Evolutionary conservation across 768 basidiomycete species (phyloP).

Genomic region (Lentinula sp.): DNA sequence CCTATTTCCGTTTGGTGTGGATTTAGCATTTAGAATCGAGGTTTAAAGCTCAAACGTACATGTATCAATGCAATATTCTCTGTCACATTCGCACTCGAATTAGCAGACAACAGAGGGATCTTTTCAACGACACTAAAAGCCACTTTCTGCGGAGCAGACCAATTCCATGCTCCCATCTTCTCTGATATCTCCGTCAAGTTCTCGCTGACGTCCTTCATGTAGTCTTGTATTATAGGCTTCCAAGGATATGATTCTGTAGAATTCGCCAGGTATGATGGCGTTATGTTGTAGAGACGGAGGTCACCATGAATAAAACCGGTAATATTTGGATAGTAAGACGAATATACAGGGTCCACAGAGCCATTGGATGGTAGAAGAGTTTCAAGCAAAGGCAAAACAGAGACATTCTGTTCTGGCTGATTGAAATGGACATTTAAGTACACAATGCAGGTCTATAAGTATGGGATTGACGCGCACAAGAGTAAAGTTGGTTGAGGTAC

Average conservation of each 20-base stretch:
- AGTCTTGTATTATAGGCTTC: constrained; percentile 42
- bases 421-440: neutral
- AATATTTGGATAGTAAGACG: constrained; percentile 68
- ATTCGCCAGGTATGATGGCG: constrained; percentile 33
- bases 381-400: constrained; percentile 41
- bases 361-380: constrained; percentile 39
- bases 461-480: constrained; percentile 36
- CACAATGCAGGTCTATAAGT: neutral
- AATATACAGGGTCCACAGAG: constrained; percentile 33
- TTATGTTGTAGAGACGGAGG: constrained; percentile 58
- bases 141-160: constrained; percentile 57
- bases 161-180: constrained; percentile 59
- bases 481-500: constrained; percentile 57
- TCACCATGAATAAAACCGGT: constrained; percentile 75
- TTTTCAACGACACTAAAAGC: constrained; percentile 65
- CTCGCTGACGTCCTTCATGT: constrained; percentile 41
- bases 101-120: constrained; percentile 27
- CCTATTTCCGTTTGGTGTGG: constrained; percentile 33
- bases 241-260: constrained; percentile 37
- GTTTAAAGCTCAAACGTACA: constrained; percentile 34
- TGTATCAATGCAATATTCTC: constrained; percentile 55
- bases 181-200: constrained; percentile 42
- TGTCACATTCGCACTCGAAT: constrained; percentile 24
- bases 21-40: neutral
- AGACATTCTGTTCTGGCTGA: constrained; percentile 42